Base-by-base conservation (phyloP, 2,329 filamentous ascomycete species). In the Aspergillus transmontanensis region DNA sequence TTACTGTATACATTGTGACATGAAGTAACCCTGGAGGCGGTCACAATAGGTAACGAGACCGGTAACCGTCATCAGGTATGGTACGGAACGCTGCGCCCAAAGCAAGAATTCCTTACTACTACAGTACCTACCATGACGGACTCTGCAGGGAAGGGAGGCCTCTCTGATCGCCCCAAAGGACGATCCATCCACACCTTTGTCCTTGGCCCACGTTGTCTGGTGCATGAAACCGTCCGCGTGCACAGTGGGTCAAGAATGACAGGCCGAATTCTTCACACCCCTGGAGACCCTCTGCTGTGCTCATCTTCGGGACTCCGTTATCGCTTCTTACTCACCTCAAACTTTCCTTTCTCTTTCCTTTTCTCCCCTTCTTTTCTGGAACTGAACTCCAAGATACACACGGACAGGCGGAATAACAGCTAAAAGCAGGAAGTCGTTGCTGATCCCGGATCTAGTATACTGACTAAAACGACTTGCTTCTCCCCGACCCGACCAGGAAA, bases 171-270 rank as follows among this genome's bases (percentile, higher is more conserved):
- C 62, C 64, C 64, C 61, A 69, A 67, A 64, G 66, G 68, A 67
- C 62, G 68, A 69, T 69, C 67, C 65, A 66, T 69, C 67, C 46
- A 48, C 66, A 68, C 61, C 61, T 67, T 59, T 64, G 61, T 64
- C 67, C 71, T 73, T 74, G 71, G 73, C 74, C 75, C 75, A 77
- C 75, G 75, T 77, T 77, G 71, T 74, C 71, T 73, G 70, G 72
- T 74, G 75, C 75, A 74, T 75, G 72, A 73, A 73, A 76, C 73
- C 72, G 70, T 74, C 72, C 75, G 75, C 75, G 74, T 76, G 73
- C 73, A 68, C 68, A 67, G 75, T 76, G 75, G 75, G 71, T 75
- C 74, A 67, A 69, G 70, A 72, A 72, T 77, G 74, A 75, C 74
- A 76, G 74, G 71, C 72, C 70, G 60, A 72, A 70, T 75, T 73